Evolutionary conservation across 768 basidiomycete species (phyloP), one percentile per base, ranked within the genome.

Genomic region (Lactifluus pinguis): DNA sequence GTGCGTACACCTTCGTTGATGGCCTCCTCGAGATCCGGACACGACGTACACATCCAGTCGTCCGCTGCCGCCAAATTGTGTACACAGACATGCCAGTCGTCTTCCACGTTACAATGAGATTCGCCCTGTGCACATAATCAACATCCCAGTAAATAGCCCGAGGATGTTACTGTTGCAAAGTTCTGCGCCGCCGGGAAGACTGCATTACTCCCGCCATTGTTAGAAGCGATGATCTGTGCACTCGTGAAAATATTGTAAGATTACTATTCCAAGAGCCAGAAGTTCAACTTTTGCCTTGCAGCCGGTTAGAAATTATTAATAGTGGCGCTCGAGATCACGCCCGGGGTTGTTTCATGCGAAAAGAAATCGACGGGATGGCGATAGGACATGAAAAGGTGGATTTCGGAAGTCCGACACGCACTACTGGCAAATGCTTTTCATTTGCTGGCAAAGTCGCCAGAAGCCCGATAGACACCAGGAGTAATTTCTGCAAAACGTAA

Each of bases 291-390:
- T 77, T 52, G 73, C 77, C 55, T 72, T 74, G 69, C 84, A 86
- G 1, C 83, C 83, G 13, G 68, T 72, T 0, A 83, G 47, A 77
- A 72, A 0, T 65, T 73, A 64, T 78, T 80, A n/a, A n/a, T n/a
- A n/a, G n/a, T n/a, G 0, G 79, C 82, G 1, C 66, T 67, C 1
- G 67, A 53, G 53, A 83, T 74, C 1, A 74, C n/a, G n/a, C n/a
- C n/a, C n/a, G 0, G 83, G 77, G 66, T 82, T 80, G 29, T 80
- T 79, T n/a, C 84, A 79, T 0, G 74, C 83, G 64, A 86, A 86
- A 73, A 85, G 73, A 85, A 86, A 52, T 42, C 13, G 19, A 29
- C 7, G 6, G 53, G 7, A 52, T 52, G 19, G 15, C 13, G 15
- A 42, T 57, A 44, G 54, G 15, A 1, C 36, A 42, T 29, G 53